Percentiles rank a stretch among this genome's conserved stretches.
Conservation (phyloP, 2,329 filamentous ascomycete species). For the Clonostachys byssicola region DNA sequence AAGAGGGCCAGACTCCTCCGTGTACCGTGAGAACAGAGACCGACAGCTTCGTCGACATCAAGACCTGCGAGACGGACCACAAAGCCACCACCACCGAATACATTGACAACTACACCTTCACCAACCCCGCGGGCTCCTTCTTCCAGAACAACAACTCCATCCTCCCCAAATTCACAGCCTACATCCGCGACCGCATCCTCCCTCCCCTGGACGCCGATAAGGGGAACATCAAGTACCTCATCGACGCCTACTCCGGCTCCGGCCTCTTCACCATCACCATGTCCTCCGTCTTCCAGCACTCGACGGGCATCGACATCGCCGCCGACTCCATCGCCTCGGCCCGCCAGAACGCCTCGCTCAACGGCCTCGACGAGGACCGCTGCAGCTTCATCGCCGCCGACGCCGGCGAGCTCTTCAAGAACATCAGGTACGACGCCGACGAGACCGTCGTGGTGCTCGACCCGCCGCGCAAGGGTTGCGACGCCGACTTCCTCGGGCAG, state of each 20-base stretch:
- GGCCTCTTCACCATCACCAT: conserved; percentile 97
- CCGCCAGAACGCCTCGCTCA: conserved; percentile 71
- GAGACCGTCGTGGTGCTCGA: conserved; percentile 94
- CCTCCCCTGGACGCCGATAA: conserved; percentile 29
- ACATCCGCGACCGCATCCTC: conserved; percentile 77
- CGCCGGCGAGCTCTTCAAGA: conserved; percentile 76
- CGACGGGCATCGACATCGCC: conserved; percentile 88
- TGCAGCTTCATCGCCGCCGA: conserved; percentile 88
- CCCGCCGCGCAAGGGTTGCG: conserved; percentile 94
- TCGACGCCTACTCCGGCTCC: conserved; percentile 96
- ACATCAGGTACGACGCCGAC: conserved; percentile 66
- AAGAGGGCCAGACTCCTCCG: conserved; percentile 7
- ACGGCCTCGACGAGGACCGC: conserved; percentile 62
- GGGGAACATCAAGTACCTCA: conserved; percentile 69
- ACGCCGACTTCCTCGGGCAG: conserved; percentile 77
- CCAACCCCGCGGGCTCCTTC: conserved; percentile 89
- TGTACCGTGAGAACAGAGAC: conserved; percentile 42
- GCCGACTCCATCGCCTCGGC: conserved; percentile 74
- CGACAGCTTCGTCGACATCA: conserved; percentile 65
- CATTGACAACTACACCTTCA: conserved; percentile 78
- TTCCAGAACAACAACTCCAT: conserved; percentile 99
- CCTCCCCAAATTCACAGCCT: conserved; percentile 78
- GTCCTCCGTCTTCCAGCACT: conserved; percentile 76
- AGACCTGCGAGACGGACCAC: conserved; percentile 83
- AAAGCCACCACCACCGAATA: conserved; percentile 85